These are phyloP conservation scores for Xylariales sp. DNA, from an alignment of 2,329 filamentous ascomycete species.

Conservation along the genomic window DNA sequence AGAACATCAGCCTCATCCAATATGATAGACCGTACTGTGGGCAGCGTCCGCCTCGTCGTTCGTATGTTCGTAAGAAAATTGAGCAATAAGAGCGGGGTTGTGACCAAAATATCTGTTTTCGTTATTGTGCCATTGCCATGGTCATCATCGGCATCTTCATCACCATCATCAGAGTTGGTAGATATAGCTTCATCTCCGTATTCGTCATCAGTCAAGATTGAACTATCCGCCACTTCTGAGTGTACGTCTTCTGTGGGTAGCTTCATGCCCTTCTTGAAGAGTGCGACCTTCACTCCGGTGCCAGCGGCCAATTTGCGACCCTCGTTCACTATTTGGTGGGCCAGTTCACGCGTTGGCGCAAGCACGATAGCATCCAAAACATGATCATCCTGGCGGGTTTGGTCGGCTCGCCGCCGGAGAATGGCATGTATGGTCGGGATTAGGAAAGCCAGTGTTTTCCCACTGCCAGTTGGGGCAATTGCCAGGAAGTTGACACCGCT, in stretches of 20 bases:
- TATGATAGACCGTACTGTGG: slow-evolving; percentile 68
- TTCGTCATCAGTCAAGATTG: slow-evolving; percentile 17
- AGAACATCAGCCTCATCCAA: slow-evolving; percentile 95
- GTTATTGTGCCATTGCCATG: slow-evolving; percentile 38
- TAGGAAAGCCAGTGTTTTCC: slow-evolving; percentile 91
- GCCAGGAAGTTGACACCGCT: slow-evolving; percentile 69
- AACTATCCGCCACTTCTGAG: slow-evolving; percentile 26
- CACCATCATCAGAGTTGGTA: slow-evolving; percentile 17
- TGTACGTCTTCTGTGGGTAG: slow-evolving; percentile 46
- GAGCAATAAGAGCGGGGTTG: slow-evolving; percentile 73
- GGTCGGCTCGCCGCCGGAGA: slow-evolving; percentile 49
- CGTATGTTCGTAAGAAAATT: slow-evolving; percentile 58
- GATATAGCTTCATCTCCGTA: slow-evolving; percentile 6
- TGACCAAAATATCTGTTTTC: slow-evolving; percentile 74
- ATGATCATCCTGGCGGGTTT: slow-evolving; percentile 38
- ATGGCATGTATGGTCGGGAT: slow-evolving; percentile 81
- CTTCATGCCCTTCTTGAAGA: slow-evolving; percentile 82
- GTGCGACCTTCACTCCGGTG: slow-evolving; percentile 73
- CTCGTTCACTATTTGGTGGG: slow-evolving; percentile 77
- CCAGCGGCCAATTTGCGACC: slow-evolving; percentile 74
- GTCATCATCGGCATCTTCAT: slow-evolving; percentile 26
- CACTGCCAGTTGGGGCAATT: slow-evolving; percentile 90
- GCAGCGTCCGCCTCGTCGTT: slow-evolving; percentile 47
- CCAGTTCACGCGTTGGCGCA: slow-evolving; percentile 74
- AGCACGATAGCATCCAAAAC: slow-evolving; percentile 64